Conservation (phyloP, 495 filamentous ascomycete species). For the Penicillium lagena region DNA sequence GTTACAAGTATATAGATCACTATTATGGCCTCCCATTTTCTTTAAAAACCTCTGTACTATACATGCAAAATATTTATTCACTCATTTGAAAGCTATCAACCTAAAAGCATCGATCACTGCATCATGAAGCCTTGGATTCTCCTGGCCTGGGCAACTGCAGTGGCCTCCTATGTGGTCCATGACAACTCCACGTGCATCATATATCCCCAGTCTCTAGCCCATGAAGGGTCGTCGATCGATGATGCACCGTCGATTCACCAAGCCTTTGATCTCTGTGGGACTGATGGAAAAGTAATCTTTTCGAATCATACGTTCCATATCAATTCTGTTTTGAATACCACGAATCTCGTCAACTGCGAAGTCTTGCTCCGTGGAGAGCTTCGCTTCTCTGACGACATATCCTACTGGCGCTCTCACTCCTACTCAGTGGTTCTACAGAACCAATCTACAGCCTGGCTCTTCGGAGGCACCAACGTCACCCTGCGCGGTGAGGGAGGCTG, state of each 20-base stretch:
- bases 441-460: slow-evolving; percentile 41
- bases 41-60: too few relatives aligned
- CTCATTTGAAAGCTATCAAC: too few relatives aligned
- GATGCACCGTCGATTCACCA: slow-evolving; percentile 35
- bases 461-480: slow-evolving; percentile 34
- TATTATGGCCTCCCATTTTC: too few relatives aligned
- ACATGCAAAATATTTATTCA: too few relatives aligned
- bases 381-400: slow-evolving; percentile 33
- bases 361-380: slow-evolving; percentile 30
- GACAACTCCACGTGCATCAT: slow-evolving; percentile 6
- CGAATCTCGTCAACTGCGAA: slow-evolving; percentile 32
- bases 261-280: slow-evolving; percentile 35
- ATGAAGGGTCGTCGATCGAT: slow-evolving; percentile 15
- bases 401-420: slow-evolving; percentile 39
- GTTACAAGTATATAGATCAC: too few relatives aligned
- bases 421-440: slow-evolving; percentile 40
- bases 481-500: slow-evolving; percentile 33
- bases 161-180: slow-evolving; percentile 5
- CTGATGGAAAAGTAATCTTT: slow-evolving; percentile 33
- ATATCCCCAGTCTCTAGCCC: slow-evolving; percentile 13
- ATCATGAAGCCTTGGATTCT: background rate
- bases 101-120: too few relatives aligned
- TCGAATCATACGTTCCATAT: slow-evolving; percentile 29
- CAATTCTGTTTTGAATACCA: slow-evolving; percentile 38
- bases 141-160: slow-evolving; percentile 4